These are phyloP conservation scores for Corinectria fuckeliana DNA, from an alignment of 2,329 filamentous ascomycete species.

Conservation along the genomic window DNA sequence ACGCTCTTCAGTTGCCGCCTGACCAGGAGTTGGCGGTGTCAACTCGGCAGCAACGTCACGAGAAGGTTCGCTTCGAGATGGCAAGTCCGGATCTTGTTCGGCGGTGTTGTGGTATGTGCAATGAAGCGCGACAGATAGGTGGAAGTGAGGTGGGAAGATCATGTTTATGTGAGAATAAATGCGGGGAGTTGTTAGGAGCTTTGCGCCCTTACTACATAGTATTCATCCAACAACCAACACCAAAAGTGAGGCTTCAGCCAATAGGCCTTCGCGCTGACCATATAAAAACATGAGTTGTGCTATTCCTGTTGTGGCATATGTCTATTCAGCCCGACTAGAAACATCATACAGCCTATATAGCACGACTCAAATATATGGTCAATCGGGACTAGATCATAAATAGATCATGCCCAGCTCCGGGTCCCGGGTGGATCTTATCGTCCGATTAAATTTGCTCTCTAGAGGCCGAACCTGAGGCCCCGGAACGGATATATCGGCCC, in stretches of 20 bases:
- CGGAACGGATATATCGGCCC: too few species aligned
- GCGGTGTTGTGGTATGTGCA: background rate
- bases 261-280: background rate
- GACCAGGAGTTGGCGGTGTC: background rate
- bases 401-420: too few species aligned
- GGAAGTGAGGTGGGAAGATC: background rate
- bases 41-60: background rate
- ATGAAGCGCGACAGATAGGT: background rate
- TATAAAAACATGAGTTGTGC: too few species aligned
- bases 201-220: too few species aligned
- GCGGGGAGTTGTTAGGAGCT: background rate
- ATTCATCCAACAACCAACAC: background rate
- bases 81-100: background rate
- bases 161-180: background rate
- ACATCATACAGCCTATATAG: too few species aligned
- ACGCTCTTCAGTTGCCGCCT: background rate
- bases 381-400: too few species aligned
- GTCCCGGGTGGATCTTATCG: too few species aligned
- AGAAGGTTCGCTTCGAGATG: background rate
- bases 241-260: background rate
- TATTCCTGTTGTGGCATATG: too few species aligned
- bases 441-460: too few species aligned
- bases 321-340: too few species aligned
- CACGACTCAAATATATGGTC: too few species aligned
- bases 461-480: too few species aligned